Conservation (phyloP, 768 basidiomycete species). For the Hirschioporus abietinus region DNA sequence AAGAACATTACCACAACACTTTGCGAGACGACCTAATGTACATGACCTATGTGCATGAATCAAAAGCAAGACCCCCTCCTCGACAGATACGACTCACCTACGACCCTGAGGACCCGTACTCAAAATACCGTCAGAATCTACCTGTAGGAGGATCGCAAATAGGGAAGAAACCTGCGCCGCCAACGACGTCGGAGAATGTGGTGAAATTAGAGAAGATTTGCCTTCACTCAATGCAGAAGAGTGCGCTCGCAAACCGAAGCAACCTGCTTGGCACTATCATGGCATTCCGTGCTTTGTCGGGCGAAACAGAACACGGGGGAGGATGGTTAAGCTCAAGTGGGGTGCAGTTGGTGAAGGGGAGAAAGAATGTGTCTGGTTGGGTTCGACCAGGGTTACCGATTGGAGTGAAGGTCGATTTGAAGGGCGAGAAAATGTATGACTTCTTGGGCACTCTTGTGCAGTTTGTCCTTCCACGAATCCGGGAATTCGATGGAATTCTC, state of each 20-base stretch:
- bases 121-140: conserved; percentile 69
- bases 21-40: conserved; percentile 90
- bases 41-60: conserved; percentile 84
- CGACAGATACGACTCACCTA: conserved; percentile 61
- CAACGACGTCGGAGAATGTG: conserved; percentile 62
- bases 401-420: conserved; percentile 87
- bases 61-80: conserved; percentile 43
- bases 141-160: conserved; percentile 62
- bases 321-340: conserved; percentile 67
- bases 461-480: conserved; percentile 90
- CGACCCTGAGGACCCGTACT: conserved; percentile 79
- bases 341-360: conserved; percentile 68
- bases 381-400: conserved; percentile 76
- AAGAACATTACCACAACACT: conserved; percentile 79
- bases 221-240: conserved; percentile 83
- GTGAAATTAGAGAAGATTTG: conserved; percentile 78
- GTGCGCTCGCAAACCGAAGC: conserved; percentile 63
- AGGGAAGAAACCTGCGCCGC: conserved; percentile 62
- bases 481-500: conserved; percentile 82
- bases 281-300: conserved; percentile 82
- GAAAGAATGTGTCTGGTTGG: conserved; percentile 76
- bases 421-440: conserved; percentile 91
- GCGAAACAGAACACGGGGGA: conserved; percentile 71
- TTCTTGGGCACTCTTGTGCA: conserved; percentile 85
- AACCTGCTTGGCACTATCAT: conserved; percentile 81